Conservation (phyloP, 106 monocot species). For the Hemerocallis citrina region DNA sequence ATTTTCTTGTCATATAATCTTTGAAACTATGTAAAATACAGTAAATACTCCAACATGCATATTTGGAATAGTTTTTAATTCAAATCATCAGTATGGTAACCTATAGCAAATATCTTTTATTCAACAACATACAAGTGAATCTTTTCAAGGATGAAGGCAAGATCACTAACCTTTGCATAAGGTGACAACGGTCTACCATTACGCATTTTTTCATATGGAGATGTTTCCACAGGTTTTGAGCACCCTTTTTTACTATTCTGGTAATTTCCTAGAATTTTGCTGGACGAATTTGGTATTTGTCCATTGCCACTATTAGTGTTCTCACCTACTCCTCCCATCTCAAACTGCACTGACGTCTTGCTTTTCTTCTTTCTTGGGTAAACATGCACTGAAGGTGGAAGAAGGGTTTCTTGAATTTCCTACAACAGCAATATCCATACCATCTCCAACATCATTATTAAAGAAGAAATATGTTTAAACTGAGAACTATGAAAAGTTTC, state of each 20-base stretch:
- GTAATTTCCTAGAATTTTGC: not conserved
- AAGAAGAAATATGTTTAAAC: too few species aligned
- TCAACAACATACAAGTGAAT: not conserved
- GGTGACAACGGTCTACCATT: slow-evolving; percentile 7
- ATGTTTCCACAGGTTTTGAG: not conserved
- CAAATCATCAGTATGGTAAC: not conserved
- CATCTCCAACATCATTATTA: not conserved
- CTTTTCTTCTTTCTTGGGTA: slow-evolving; percentile 57
- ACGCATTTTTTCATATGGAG: not conserved
- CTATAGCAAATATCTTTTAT: not conserved
- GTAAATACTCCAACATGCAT: not conserved
- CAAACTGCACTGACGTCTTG: slow-evolving; percentile 1
- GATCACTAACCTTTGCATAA: not conserved
- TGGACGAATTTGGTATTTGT: slow-evolving; percentile 9
- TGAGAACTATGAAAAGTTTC: too few species aligned
- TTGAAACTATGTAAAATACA: too few species aligned
- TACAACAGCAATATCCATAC: slow-evolving; percentile 16
- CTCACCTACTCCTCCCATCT: slow-evolving; percentile 4
- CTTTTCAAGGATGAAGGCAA: not conserved
- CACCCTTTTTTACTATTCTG: slow-evolving; percentile 1
- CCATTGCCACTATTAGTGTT: slow-evolving; percentile 13
- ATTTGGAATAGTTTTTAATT: not conserved
- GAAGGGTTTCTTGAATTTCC: slow-evolving; percentile 70
- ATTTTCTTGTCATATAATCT: too few species aligned
- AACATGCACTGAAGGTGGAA: slow-evolving; percentile 79